Evolutionary conservation across 768 basidiomycete species (phyloP).

Genomic region (Lyophyllum atratum): DNA sequence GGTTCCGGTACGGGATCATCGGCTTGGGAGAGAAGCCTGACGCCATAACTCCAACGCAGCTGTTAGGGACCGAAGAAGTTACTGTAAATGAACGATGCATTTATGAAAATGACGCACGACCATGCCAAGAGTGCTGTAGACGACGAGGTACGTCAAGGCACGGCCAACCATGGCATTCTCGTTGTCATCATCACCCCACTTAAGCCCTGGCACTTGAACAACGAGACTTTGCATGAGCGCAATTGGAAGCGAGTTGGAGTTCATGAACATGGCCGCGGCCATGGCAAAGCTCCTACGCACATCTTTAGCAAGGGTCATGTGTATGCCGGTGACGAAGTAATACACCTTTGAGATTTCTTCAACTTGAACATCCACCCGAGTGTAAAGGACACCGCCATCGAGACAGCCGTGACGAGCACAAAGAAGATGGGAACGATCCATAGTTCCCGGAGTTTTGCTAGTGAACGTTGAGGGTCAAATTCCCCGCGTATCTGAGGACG

Average conservation of each 20-base stretch:
- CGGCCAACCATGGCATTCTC: conserved; percentile 89
- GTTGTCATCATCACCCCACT: conserved; percentile 81
- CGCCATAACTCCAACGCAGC: conserved; percentile 82
- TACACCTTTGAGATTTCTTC: conserved; percentile 74
- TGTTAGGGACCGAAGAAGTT: conserved; percentile 25
- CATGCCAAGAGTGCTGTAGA: conserved; percentile 96
- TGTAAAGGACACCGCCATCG: conserved; percentile 65
- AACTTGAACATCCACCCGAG: conserved; percentile 68
- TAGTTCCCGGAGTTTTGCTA: conserved; percentile 77
- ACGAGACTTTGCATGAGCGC: conserved; percentile 93
- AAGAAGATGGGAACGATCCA: conserved; percentile 91
- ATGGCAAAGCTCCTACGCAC: conserved; percentile 70
- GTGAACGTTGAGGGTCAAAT: neutral
- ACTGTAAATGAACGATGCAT: neutral
- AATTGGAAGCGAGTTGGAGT: conserved; percentile 93
- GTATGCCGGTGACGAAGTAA: neutral
- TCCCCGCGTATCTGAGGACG: neutral
- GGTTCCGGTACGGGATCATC: conserved; percentile 5
- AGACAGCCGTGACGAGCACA: conserved; percentile 69
- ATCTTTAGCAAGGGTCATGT: neutral
- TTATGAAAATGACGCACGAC: conserved; percentile 48
- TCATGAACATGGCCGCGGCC: conserved; percentile 89
- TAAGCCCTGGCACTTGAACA: conserved; percentile 76
- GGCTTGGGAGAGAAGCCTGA: conserved; percentile 16
- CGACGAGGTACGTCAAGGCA: conserved; percentile 84